Evolutionary conservation across 2,329 filamentous ascomycete genomes (phyloP).

Genomic region (Elsinoe ampelina): DNA sequence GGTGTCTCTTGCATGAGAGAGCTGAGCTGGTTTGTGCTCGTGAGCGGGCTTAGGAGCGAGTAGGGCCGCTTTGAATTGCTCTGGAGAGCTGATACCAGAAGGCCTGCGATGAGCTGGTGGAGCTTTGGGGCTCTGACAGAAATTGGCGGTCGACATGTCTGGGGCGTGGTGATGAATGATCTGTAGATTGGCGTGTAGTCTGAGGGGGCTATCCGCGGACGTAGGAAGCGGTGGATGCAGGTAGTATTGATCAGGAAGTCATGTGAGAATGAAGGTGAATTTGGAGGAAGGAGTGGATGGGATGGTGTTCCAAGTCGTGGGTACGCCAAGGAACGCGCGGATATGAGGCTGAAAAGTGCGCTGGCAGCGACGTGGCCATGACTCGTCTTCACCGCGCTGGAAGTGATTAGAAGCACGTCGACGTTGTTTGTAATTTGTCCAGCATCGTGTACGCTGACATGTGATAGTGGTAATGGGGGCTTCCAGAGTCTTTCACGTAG

Average conservation of each 20-base stretch:
- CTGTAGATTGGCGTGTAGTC: not conserved
- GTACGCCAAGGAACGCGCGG: not conserved
- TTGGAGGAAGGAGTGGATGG: not conserved
- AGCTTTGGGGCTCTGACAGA: slow-evolving; percentile 25
- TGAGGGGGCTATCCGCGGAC: no score
- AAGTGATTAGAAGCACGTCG: not conserved
- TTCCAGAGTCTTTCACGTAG: not conserved
- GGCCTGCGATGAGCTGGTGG: not conserved
- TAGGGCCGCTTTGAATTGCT: not conserved
- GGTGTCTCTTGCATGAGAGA: slow-evolving; percentile 12
- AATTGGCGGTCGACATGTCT: slow-evolving; percentile 17
- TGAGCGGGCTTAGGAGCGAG: slow-evolving; percentile 27
- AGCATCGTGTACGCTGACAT: not conserved
- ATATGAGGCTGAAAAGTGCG: not conserved
- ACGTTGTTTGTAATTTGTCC: not conserved
- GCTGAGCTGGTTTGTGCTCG: no score
- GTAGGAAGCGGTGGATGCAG: slow-evolving; percentile 7
- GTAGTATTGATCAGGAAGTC: not conserved
- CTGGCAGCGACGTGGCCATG: not conserved
- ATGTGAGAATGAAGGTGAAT: not conserved
- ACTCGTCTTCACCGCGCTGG: not conserved
- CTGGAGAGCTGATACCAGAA: not conserved
- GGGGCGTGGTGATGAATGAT: slow-evolving; percentile 8
- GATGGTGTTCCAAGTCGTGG: not conserved
- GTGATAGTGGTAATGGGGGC: not conserved